Conservation (phyloP, 2,329 filamentous ascomycete species). For the Aspergillus phoenicis region DNA sequence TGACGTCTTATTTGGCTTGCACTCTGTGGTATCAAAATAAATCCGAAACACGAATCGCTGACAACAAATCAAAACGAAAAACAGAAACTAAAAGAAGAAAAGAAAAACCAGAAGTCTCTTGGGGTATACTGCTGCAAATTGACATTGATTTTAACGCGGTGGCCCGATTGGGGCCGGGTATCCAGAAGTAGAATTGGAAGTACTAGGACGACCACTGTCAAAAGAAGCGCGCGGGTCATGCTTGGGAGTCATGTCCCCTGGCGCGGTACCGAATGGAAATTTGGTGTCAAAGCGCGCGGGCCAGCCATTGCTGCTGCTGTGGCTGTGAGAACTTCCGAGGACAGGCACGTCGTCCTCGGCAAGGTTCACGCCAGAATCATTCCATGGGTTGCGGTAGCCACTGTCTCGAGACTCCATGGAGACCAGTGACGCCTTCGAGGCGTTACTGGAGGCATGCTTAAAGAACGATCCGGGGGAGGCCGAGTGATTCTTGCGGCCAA, state of each 20-base stretch:
- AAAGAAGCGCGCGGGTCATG: constrained; percentile 82
- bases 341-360: constrained; percentile 74
- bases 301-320: constrained; percentile 62
- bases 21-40: constrained; percentile 37
- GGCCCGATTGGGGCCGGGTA: constrained; percentile 90
- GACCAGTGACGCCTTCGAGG: constrained; percentile 92
- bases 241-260: constrained; percentile 81
- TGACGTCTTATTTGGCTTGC: constrained; percentile 16
- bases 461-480: constrained; percentile 86
- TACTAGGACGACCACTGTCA: constrained; percentile 88
- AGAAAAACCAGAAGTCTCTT: constrained; percentile 36
- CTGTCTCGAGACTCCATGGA: constrained; percentile 95
- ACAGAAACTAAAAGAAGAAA: constrained; percentile 38
- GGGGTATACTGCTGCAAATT: constrained; percentile 52
- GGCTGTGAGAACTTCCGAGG: constrained; percentile 58
- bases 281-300: constrained; percentile 61
- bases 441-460: constrained; percentile 85
- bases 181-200: constrained; percentile 96
- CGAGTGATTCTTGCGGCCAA: constrained; percentile 92
- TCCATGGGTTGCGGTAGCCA: constrained; percentile 96
- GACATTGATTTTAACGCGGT: constrained; percentile 72
- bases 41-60: constrained; percentile 26
- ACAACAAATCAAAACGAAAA: constrained; percentile 47
- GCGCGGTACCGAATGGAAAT: constrained; percentile 63
- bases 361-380: constrained; percentile 94